A percentile compares a stretch with the other conserved stretches of the same genome.
These are phyloP conservation scores for Pichia kluyveri DNA, from an alignment of 805 yeast genomes.

Conservation along the genomic window DNA sequence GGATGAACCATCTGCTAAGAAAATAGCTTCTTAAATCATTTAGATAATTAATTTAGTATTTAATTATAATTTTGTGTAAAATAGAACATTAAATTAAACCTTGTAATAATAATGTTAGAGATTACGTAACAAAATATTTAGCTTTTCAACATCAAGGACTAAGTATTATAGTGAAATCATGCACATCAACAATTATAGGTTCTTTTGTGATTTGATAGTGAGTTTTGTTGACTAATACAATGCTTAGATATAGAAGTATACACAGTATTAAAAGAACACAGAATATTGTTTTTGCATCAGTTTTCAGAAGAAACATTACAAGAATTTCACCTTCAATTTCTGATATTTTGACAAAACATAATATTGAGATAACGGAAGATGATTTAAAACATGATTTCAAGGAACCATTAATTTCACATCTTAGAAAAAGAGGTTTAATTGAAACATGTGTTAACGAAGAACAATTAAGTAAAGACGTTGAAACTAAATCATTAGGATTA, in stretches of 20 bases:
- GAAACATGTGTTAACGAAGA: slow-evolving; percentile 32
- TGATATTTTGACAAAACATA: slow-evolving; percentile 12
- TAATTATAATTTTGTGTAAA: too few relatives aligned
- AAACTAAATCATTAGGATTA: slow-evolving; percentile 38
- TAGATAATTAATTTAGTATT: too few relatives aligned
- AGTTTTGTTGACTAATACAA: too few relatives aligned
- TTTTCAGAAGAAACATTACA: background rate
- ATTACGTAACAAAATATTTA: too few relatives aligned
- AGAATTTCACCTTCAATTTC: slow-evolving; percentile 13
- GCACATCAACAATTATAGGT: too few relatives aligned
- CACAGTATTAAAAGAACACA: too few relatives aligned
- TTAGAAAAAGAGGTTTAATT: slow-evolving; percentile 39
- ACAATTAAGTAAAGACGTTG: slow-evolving; percentile 15
- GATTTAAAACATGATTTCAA: slow-evolving; percentile 24
- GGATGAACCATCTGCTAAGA: slow-evolving; percentile 1
- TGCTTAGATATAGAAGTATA: too few relatives aligned
- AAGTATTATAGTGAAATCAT: too few relatives aligned
- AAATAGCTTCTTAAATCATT: background rate
- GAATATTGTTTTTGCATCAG: background rate
- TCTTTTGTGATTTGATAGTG: too few relatives aligned
- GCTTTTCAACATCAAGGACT: too few relatives aligned
- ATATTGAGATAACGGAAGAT: slow-evolving; percentile 13
- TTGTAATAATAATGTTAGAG: too few relatives aligned
- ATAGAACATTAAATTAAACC: too few relatives aligned
- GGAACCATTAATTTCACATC: slow-evolving; percentile 31